Base-by-base conservation (phyloP, 2,329 filamentous ascomycete species). In the Ophidiomyces ophidiicola region DNA sequence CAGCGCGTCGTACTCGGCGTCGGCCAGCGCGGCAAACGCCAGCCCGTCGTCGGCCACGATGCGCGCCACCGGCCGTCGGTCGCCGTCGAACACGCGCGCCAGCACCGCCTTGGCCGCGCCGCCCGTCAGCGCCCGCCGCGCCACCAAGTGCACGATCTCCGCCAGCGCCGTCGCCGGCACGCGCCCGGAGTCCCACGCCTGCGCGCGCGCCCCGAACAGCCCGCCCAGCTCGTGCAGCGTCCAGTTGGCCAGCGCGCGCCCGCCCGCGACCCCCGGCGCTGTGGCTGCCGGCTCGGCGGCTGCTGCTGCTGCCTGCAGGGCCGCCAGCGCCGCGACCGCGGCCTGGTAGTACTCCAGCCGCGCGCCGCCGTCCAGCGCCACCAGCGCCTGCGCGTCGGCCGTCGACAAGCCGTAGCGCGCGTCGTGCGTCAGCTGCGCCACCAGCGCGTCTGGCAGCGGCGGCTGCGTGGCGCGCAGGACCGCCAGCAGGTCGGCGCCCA, bases 311-410 rank as follows among this genome's bases (percentile, higher is more conserved):
- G 46, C 18, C 25, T 56, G 50, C 5, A 59, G 48, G 24, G 47
- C 42, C 19, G 50, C 48, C 7, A 64, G 53, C 23, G 54, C 48
- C 15, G 62, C 58, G 20, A 67, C 58, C 5, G 66, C 59, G 30
- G 66, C 58, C 41, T 66, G 56, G 53, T 86, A 92, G 58, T 87
- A 94, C 48, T 94, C 79, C 3, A 90, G 63, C 29, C 87, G 73
- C 5, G 77, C 77, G 5, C 87, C 87, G 39, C 80, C 74, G 46
- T 96, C 82, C 1, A 93, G 66, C 5, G 74, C 71, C 32, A 87
- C 70, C 23, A 98, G 66, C 0, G 86, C 82, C 47, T 82, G 72
- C 1, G 88, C 87, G 53, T 98, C 90, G 55, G 90, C 90, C 5
- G 75, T 57, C 0, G 78, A 81, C 8, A 98, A 65, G 0, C 75